phyloP scores from a whole-genome alignment of 495 filamentous ascomycete genomes.

The Penicillium diatomitis region DNA sequence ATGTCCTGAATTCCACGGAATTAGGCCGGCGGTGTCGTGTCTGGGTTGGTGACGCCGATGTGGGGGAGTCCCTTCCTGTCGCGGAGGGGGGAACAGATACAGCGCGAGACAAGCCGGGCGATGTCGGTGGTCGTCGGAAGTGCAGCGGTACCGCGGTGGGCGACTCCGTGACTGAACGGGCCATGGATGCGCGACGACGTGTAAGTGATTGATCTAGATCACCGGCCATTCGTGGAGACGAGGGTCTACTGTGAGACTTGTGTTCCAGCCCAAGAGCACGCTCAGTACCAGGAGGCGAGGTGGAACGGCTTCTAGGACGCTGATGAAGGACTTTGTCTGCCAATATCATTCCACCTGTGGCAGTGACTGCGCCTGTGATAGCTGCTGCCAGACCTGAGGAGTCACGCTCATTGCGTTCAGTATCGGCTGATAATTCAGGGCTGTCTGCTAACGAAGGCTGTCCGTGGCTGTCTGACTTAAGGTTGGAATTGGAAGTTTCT shows the following conservation, averaged over 20 bases:
- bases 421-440: slow-evolving; percentile 37
- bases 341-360: slow-evolving; percentile 13
- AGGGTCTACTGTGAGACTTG: slow-evolving; percentile 29
- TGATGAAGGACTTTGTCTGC: slow-evolving; percentile 14
- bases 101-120: slow-evolving; percentile 26
- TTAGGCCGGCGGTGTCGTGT: slow-evolving; percentile 31
- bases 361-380: slow-evolving; percentile 9
- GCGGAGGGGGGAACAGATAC: slow-evolving; percentile 20
- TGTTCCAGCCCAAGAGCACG: slow-evolving; percentile 25
- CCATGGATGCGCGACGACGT: slow-evolving; percentile 24
- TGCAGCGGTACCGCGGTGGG: slow-evolving; percentile 42
- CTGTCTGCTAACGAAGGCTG: slow-evolving; percentile 45
- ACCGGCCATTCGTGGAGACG: slow-evolving; percentile 21
- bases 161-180: slow-evolving; percentile 27
- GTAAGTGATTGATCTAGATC: slow-evolving; percentile 6
- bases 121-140: slow-evolving; percentile 39
- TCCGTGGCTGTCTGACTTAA: slow-evolving; percentile 25
- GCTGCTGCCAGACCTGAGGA: slow-evolving; percentile 29
- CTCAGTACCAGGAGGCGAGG: slow-evolving; percentile 24
- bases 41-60: slow-evolving; percentile 20
- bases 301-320: slow-evolving; percentile 30
- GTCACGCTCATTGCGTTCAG: slow-evolving; percentile 24
- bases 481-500: slow-evolving; percentile 19
- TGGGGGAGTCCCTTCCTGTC: slow-evolving; percentile 13
- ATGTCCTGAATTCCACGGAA: slow-evolving; percentile 39